Percentiles rank a stretch among this genome's conserved stretches.
Evolutionary conservation across 2,329 filamentous ascomycete species (phyloP).

Genomic region (Botrytis hyacinthi): DNA sequence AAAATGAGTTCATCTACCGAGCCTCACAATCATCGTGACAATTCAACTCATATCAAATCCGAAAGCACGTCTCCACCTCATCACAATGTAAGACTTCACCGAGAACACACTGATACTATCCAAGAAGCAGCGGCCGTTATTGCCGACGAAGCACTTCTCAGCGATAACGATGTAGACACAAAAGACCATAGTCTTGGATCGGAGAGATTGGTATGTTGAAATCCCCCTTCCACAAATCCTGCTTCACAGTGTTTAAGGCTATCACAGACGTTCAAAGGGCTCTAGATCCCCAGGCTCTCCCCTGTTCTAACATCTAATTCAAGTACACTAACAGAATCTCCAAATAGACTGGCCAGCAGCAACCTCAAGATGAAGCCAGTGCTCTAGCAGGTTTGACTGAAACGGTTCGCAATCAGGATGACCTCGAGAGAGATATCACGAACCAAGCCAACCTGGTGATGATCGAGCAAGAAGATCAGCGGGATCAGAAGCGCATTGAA

Average conservation of each 20-base stretch:
- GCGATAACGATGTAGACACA: slow-evolving; percentile 18
- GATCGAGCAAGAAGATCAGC: slow-evolving; percentile 61
- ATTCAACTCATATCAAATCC: slow-evolving; percentile 4
- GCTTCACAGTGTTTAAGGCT: background rate
- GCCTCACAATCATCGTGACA: background rate
- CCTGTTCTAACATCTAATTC: background rate
- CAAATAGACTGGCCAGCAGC: slow-evolving; percentile 57
- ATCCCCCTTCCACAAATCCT: background rate
- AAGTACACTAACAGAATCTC: slow-evolving; percentile 6
- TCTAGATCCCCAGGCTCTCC: background rate
- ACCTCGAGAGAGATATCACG: slow-evolving; percentile 83
- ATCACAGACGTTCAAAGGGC: background rate
- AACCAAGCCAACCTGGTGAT: slow-evolving; percentile 58
- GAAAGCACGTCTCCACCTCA: slow-evolving; percentile 16
- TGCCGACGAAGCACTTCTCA: slow-evolving; percentile 27
- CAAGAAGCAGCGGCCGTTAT: slow-evolving; percentile 29
- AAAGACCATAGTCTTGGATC: slow-evolving; percentile 54
- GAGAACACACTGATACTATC: slow-evolving; percentile 29
- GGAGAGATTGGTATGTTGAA: slow-evolving; percentile 57
- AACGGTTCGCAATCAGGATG: slow-evolving; percentile 79
- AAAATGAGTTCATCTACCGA: slow-evolving; percentile 10
- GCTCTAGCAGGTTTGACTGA: slow-evolving; percentile 60
- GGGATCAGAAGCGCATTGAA: slow-evolving; percentile 60
- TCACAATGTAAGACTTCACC: slow-evolving; percentile 23
- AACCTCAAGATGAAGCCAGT: slow-evolving; percentile 35